A percentile compares a stretch with the other conserved stretches of the same genome.
phyloP scores from a whole-genome alignment of 2,329 filamentous ascomycete genomes.

The Chaetomiaceae sp. region DNA sequence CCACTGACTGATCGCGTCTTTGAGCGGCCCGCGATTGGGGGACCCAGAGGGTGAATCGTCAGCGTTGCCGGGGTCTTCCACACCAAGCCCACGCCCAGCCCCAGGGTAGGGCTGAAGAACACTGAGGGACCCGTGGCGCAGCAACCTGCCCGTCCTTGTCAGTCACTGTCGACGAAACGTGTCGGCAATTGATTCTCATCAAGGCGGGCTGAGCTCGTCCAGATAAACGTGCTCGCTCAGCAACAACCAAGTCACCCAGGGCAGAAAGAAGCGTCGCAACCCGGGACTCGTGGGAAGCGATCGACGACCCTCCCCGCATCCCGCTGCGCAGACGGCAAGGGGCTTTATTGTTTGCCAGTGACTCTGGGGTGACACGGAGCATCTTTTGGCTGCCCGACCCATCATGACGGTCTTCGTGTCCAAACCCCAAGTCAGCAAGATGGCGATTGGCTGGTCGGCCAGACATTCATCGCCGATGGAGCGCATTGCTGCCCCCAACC shows the following conservation, averaged over 20 bases:
- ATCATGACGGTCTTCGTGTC: no score
- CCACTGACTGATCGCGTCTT: conserved; percentile 9
- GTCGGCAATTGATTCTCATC: not conserved
- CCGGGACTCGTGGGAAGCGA: conserved; percentile 5
- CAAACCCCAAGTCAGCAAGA: conserved; percentile 1
- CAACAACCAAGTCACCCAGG: no score
- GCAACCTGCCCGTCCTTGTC: not conserved
- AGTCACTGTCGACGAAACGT: not conserved
- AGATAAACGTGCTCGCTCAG: not conserved
- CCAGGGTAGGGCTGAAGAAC: conserved; percentile 16
- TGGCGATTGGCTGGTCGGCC: conserved; percentile 18
- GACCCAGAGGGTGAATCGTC: conserved; percentile 2
- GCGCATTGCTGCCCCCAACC: conserved; percentile 1
- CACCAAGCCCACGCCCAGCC: conserved; percentile 1
- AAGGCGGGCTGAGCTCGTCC: not conserved
- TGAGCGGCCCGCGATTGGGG: not conserved
- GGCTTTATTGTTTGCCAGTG: not conserved
- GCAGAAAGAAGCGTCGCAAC: not conserved
- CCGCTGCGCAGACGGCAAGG: not conserved
- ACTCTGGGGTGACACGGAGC: not conserved
- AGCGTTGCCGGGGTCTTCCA: conserved; percentile 8
- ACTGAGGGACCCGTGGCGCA: not conserved
- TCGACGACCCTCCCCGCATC: conserved; percentile 5
- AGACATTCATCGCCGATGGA: not conserved
- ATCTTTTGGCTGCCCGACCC: no score